Conservation (phyloP, 1,139 yeast species). For the Suhomyces kunorum region DNA sequence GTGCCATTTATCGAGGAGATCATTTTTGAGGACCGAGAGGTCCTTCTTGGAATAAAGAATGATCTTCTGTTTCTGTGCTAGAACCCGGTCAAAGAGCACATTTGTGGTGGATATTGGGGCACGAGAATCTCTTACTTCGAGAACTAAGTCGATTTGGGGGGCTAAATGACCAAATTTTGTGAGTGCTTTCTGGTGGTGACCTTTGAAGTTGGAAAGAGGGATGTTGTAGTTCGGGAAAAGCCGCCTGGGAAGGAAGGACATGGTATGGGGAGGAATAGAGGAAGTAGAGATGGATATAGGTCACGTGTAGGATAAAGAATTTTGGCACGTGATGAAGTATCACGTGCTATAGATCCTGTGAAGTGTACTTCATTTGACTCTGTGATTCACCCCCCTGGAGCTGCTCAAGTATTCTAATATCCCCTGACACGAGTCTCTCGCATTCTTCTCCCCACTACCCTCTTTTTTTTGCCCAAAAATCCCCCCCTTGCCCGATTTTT, state of each 20-base stretch:
- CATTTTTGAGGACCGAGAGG: constrained; percentile 34
- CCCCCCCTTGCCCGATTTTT: not conserved
- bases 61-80: constrained; percentile 59
- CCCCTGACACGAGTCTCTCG: no score
- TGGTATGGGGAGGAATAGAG: constrained; percentile 7
- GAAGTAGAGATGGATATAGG: no score
- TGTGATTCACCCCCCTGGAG: no score
- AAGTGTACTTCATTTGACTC: no score
- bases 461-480: not conserved
- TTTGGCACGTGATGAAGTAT: no score
- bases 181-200: constrained; percentile 86
- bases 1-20: constrained; percentile 56
- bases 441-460: not conserved
- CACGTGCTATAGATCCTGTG: no score
- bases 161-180: constrained; percentile 67
- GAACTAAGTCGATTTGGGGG: constrained; percentile 76
- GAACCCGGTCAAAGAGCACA: constrained; percentile 69
- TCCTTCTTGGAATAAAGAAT: constrained; percentile 74
- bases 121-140: constrained; percentile 85
- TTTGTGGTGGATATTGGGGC: constrained; percentile 88
- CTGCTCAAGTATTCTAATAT: no score
- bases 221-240: constrained; percentile 70
- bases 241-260: constrained; percentile 47
- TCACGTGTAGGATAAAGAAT: no score
- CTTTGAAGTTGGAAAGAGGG: constrained; percentile 78